These are phyloP conservation scores for Agastache rugosa DNA, from an alignment of 257 asterid genomes.

Conservation along the genomic window DNA sequence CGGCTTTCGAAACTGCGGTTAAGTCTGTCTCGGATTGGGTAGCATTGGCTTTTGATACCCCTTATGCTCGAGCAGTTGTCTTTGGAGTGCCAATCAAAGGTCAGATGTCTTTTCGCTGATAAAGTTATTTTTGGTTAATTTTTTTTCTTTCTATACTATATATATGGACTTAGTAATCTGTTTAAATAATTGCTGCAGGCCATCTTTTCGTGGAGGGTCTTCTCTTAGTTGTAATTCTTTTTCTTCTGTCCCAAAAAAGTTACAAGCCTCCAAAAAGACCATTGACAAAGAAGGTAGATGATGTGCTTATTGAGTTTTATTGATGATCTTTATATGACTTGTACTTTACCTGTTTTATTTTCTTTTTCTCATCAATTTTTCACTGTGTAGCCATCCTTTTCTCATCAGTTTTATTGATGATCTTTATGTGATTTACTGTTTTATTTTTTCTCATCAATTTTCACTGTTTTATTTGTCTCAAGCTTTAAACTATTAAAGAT, in stretches of 20 bases:
- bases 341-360: constrained; percentile 4
- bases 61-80: constrained; percentile 82
- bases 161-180: background rate
- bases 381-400: too few species aligned
- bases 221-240: constrained; percentile 83
- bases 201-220: constrained; percentile 94
- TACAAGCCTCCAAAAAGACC: constrained; percentile 99
- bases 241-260: constrained; percentile 86
- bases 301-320: constrained; percentile 14
- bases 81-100: constrained; percentile 96
- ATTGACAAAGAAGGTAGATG: constrained; percentile 74
- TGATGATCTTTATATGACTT: constrained; percentile 16
- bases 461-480: background rate
- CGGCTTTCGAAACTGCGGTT: constrained; percentile 51
- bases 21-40: constrained; percentile 80
- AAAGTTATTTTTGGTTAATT: background rate
- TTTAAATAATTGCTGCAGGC: constrained; percentile 58
- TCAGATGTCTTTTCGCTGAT: constrained; percentile 32
- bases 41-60: constrained; percentile 61
- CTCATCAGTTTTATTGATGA: constrained; percentile 16
- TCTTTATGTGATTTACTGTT: constrained; percentile 7
- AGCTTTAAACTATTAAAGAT: background rate
- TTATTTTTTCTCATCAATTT: background rate
- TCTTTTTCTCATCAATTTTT: background rate
- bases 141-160: background rate